Percentiles rank a stretch among this genome's conserved stretches.
These are phyloP conservation scores for Suillus subaureus DNA, from an alignment of 768 basidiomycete genomes.

Conservation along the genomic window DNA sequence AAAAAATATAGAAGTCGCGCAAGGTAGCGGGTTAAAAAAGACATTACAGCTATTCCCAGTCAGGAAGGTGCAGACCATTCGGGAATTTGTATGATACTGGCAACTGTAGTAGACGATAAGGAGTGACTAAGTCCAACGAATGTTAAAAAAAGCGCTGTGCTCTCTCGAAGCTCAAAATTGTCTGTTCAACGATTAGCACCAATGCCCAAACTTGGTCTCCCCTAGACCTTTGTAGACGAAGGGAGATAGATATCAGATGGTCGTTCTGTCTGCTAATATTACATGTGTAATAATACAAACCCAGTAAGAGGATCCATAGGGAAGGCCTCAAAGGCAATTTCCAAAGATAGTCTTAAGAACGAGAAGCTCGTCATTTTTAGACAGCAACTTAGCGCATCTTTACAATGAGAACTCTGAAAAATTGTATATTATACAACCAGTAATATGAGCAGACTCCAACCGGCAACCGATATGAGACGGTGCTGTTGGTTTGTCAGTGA, in stretches of 20 bases:
- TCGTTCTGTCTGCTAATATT: not conserved
- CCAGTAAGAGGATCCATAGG: not conserved
- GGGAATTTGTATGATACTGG: not conserved
- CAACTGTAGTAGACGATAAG: not conserved
- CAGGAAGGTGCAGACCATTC: no score
- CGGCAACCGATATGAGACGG: constrained; percentile 22
- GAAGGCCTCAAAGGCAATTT: not conserved
- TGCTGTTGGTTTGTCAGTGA: constrained; percentile 27
- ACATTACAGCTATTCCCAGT: not conserved
- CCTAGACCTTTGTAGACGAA: not conserved
- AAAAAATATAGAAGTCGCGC: not conserved
- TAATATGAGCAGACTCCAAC: constrained; percentile 15
- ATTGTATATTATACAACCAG: not conserved
- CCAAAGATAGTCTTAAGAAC: not conserved
- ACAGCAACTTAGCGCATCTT: not conserved
- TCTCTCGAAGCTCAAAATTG: no score
- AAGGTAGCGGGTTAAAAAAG: not conserved
- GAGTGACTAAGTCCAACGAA: not conserved
- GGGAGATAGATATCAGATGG: not conserved
- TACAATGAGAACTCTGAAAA: not conserved
- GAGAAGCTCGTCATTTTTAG: not conserved
- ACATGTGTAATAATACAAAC: not conserved
- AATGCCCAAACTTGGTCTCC: not conserved
- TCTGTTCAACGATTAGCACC: not conserved
- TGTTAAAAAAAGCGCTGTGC: not conserved